A percentile compares a stretch with the other conserved stretches of the same genome.
These are phyloP conservation scores for Acer yangbiense DNA, from an alignment of 345 rosid species.

Conservation along the genomic window DNA sequence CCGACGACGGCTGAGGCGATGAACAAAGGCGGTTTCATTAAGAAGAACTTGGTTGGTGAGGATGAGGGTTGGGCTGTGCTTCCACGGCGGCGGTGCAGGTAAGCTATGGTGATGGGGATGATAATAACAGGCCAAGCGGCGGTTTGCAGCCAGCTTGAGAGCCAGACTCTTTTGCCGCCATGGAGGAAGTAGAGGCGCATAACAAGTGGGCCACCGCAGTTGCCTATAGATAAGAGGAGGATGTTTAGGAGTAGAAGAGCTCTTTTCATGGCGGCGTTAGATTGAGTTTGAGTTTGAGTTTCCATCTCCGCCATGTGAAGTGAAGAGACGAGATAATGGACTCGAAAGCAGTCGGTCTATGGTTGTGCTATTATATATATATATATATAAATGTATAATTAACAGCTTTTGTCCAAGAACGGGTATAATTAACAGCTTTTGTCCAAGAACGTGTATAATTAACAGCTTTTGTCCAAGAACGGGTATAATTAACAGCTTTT, in stretches of 20 bases:
- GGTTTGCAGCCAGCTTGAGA: constrained; percentile 70
- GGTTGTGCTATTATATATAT: background rate
- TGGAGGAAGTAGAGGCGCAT: constrained; percentile 78
- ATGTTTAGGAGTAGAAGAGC: constrained; percentile 51
- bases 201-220: constrained; percentile 65
- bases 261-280: constrained; percentile 18
- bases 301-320: constrained; percentile 15
- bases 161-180: constrained; percentile 80
- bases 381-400: too few relatives aligned
- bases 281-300: background rate
- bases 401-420: too few relatives aligned
- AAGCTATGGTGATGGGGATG: constrained; percentile 43
- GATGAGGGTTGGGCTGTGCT: background rate
- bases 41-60: constrained; percentile 32
- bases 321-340: background rate
- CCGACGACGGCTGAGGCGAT: constrained; percentile 46
- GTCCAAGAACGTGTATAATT: too few relatives aligned
- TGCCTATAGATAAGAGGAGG: constrained; percentile 57
- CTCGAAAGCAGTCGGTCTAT: background rate
- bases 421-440: too few relatives aligned
- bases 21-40: constrained; percentile 42
- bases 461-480: too few relatives aligned
- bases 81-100: constrained; percentile 37
- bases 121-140: constrained; percentile 61
- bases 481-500: too few relatives aligned